A percentile compares a stretch with the other conserved stretches of the same genome.
phyloP scores from a whole-genome alignment of 139 green algal genomes.

The Asterochloris sp. region DNA sequence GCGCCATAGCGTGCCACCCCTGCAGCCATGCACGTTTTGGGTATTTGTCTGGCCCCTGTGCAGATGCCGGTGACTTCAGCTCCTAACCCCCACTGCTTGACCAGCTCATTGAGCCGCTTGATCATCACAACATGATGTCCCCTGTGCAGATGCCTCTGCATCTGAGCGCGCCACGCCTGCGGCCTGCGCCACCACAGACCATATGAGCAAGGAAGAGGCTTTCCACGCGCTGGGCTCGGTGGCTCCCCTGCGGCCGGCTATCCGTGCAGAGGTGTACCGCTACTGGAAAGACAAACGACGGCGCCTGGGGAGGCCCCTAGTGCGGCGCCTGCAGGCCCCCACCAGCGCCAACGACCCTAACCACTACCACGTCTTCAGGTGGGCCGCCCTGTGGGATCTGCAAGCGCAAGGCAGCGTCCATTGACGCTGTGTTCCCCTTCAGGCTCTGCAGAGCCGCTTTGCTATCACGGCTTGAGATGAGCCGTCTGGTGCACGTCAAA shows the following conservation, averaged over 20 bases:
- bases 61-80: too few relatives aligned
- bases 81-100: too few relatives aligned
- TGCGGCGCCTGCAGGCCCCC: conserved; percentile 80
- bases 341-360: conserved; percentile 82
- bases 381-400: not conserved
- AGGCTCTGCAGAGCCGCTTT: too few relatives aligned
- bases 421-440: too few relatives aligned
- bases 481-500: too few relatives aligned
- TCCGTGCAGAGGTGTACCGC: conserved; percentile 72
- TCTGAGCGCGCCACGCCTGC: conserved; percentile 37
- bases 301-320: conserved; percentile 69
- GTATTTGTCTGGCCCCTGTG: too few relatives aligned
- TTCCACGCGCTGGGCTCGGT: conserved; percentile 47
- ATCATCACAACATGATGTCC: too few relatives aligned
- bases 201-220: conserved; percentile 64
- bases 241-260: conserved; percentile 25
- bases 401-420: too few relatives aligned
- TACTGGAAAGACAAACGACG: conserved; percentile 90
- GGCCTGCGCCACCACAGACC: conserved; percentile 58
- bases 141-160: conserved; percentile 32
- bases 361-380: conserved; percentile 95
- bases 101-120: too few relatives aligned
- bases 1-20: too few relatives aligned
- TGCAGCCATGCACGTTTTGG: too few relatives aligned
- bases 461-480: too few relatives aligned